Evolutionary conservation across 1,139 yeast genomes (phyloP).

Genomic region (Zygoascus hellenicus): DNA sequence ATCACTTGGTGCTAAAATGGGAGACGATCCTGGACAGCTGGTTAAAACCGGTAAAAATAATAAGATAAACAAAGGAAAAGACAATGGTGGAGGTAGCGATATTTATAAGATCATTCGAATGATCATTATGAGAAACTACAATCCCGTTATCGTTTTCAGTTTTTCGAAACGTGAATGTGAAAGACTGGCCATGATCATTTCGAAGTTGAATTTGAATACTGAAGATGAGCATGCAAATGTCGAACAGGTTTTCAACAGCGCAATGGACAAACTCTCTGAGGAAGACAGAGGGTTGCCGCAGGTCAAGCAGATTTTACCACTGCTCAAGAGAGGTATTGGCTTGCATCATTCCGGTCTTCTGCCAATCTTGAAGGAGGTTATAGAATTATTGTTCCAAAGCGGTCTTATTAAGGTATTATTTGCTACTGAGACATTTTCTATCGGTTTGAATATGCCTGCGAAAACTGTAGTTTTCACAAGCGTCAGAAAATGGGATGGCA

Average conservation of each 20-base stretch:
- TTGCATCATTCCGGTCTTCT: constrained; percentile 96
- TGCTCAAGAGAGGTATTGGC: constrained; percentile 92
- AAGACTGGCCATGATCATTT: constrained; percentile 86
- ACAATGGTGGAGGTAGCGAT: constrained; percentile 66
- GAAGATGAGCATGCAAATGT: constrained; percentile 90
- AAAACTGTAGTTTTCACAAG: constrained; percentile 97
- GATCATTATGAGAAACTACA: constrained; percentile 93
- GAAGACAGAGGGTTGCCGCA: constrained; percentile 90
- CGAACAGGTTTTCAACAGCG: constrained; percentile 82
- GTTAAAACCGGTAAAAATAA: constrained; percentile 49
- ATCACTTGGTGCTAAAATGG: constrained; percentile 71
- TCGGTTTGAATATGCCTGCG: constrained; percentile 97
- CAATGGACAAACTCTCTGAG: constrained; percentile 80
- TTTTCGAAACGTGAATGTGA: constrained; percentile 97
- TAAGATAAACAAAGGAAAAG: constrained; percentile 56
- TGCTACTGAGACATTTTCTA: constrained; percentile 97
- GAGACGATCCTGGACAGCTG: constrained; percentile 70
- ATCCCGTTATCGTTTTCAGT: constrained; percentile 96
- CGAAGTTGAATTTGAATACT: constrained; percentile 85
- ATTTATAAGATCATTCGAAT: constrained; percentile 94
- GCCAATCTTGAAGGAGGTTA: constrained; percentile 93
- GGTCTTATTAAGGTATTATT: constrained; percentile 89
- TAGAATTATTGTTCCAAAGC: constrained; percentile 94
- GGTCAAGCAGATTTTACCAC: constrained; percentile 81
- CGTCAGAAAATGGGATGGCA: constrained; percentile 98